phyloP scores from a whole-genome alignment of 306 rosid genomes.

The Biancaea sappan region DNA sequence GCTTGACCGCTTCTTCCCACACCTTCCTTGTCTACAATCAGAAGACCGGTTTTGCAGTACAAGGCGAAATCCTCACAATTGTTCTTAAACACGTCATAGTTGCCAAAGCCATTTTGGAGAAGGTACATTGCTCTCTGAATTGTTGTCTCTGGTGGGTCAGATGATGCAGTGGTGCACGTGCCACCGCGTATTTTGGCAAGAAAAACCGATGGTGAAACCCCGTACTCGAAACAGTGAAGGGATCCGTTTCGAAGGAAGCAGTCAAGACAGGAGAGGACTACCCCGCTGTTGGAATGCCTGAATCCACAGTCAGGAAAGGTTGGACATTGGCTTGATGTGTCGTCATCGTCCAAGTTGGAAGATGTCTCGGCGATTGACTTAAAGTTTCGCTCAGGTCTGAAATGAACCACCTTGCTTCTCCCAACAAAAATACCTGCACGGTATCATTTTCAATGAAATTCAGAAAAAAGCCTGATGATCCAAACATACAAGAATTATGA shows the following conservation, averaged over 20 bases:
- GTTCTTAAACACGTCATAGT: conserved; percentile 75
- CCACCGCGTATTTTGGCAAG: conserved; percentile 85
- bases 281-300: conserved; percentile 88
- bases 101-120: conserved; percentile 96
- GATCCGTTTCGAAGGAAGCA: conserved; percentile 92
- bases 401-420: conserved; percentile 97
- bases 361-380: conserved; percentile 55
- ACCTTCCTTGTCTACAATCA: conserved; percentile 65
- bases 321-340: conserved; percentile 62
- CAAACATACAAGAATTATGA: background rate
- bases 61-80: conserved; percentile 96
- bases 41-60: conserved; percentile 94
- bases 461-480: background rate
- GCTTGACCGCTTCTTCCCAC: conserved; percentile 98
- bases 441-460: conserved; percentile 20
- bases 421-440: conserved; percentile 93
- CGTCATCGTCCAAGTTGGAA: conserved; percentile 53
- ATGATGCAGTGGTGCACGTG: conserved; percentile 86
- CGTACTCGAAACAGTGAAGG: conserved; percentile 76
- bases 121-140: conserved; percentile 92
- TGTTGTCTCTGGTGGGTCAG: conserved; percentile 65
- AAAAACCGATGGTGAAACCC: conserved; percentile 75
- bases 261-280: conserved; percentile 87
- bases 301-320: conserved; percentile 95
- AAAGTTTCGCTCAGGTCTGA: conserved; percentile 69